These are phyloP conservation scores for Fraxinus velutina DNA, from an alignment of 305 asterid species.

Conservation along the genomic window DNA sequence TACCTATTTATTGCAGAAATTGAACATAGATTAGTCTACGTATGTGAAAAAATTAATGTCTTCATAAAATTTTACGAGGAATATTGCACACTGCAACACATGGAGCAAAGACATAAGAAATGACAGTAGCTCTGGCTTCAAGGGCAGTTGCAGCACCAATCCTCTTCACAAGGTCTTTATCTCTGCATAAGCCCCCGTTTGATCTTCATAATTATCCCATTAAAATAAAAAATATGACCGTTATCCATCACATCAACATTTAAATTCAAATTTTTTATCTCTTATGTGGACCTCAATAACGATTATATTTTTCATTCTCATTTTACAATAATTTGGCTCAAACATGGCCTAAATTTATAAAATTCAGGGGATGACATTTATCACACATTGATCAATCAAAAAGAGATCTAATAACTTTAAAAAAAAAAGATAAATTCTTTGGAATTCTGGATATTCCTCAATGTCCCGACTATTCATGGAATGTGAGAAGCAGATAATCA, in stretches of 20 bases:
- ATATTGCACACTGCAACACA: slow-evolving; percentile 36
- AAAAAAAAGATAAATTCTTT: not conserved
- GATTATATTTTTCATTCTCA: no score
- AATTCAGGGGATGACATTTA: not conserved
- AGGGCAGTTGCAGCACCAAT: slow-evolving; percentile 53
- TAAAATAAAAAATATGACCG: no score
- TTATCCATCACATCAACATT: no score
- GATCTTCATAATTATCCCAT: no score
- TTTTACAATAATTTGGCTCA: no score
- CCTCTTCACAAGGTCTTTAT: slow-evolving; percentile 42
- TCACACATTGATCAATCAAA: not conserved
- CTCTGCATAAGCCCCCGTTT: slow-evolving; percentile 23
- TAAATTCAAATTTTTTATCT: no score
- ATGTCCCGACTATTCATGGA: not conserved
- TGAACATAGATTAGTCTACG: not conserved
- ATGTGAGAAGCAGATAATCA: not conserved
- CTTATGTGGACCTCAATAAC: no score
- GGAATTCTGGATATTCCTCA: not conserved
- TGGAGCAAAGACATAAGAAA: slow-evolving; percentile 45
- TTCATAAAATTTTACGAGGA: not conserved
- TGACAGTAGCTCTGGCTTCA: slow-evolving; percentile 52
- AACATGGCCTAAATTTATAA: no score
- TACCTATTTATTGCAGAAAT: slow-evolving; percentile 16
- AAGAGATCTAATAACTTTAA: not conserved
- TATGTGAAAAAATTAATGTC: not conserved